Evolutionary conservation across 768 basidiomycete species (phyloP).

Genomic region (Exsudoporus frostii): DNA sequence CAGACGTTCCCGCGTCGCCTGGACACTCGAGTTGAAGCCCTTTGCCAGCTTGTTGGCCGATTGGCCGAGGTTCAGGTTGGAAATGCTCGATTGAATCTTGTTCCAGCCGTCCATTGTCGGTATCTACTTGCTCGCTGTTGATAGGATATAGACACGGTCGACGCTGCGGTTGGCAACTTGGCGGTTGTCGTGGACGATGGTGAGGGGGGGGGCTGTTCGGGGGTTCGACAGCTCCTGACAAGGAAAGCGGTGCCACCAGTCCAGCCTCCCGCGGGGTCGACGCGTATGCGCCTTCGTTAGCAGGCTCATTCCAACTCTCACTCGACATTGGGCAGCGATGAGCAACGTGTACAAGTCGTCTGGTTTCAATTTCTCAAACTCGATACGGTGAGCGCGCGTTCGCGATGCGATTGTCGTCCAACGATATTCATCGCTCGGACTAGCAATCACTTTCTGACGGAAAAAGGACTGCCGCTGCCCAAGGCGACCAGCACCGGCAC

Average conservation of each 20-base stretch:
- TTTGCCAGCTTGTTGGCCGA: slow-evolving; percentile 75
- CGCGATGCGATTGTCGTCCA: neutral
- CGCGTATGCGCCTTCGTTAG: slow-evolving; percentile 27
- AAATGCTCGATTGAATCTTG: slow-evolving; percentile 61
- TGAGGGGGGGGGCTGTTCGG: slow-evolving; percentile 5
- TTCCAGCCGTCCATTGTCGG: slow-evolving; percentile 54
- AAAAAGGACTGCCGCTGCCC: slow-evolving; percentile 70
- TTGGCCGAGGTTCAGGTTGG: slow-evolving; percentile 66
- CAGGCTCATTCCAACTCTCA: neutral
- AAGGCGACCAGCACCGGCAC: slow-evolving; percentile 93
- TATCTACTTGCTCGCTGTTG: neutral
- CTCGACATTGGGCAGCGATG: slow-evolving; percentile 33
- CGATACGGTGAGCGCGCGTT: slow-evolving; percentile 49
- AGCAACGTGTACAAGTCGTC: slow-evolving; percentile 44
- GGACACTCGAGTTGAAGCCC: slow-evolving; percentile 77
- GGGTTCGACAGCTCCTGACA: slow-evolving; percentile 1
- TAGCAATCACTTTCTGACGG: slow-evolving; percentile 71
- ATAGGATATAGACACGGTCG: neutral
- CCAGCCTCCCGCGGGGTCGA: slow-evolving; percentile 6
- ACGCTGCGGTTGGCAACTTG: slow-evolving; percentile 1
- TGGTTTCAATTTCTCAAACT: slow-evolving; percentile 80
- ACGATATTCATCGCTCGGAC: neutral
- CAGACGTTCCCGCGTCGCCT: slow-evolving; percentile 83
- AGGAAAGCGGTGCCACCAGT: slow-evolving; percentile 22
- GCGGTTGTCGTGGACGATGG: slow-evolving; percentile 1